Base-by-base conservation (phyloP, 1,284 basidiomycete species). In the Takashimella tepidaria region DNA sequence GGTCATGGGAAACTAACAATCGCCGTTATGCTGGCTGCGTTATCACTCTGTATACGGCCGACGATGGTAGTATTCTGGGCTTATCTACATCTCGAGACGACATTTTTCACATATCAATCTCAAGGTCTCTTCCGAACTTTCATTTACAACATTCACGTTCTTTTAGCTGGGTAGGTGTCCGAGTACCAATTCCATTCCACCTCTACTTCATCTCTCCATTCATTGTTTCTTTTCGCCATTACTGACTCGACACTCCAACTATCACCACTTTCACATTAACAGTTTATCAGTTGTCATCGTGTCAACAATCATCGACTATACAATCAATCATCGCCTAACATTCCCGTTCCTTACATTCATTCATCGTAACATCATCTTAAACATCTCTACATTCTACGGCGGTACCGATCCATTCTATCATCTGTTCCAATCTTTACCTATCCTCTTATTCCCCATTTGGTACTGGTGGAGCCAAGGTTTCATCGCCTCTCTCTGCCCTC, bases 351-450 rank as follows among this genome's bases (percentile, higher is more conserved):
- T 81, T 1, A 88, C 86, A 0, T 82, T 93, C 60, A 88, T 92
- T 0, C 82, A 90, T 1, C 74, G 88, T 45, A 91, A 90, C 68
- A 89, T 98, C 68, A 67, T 96, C 24, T 76, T 79, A 41, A 85
- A 86, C 45, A 95, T 98, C 19, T 93, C 96, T 0, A 76, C 86
- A n/a, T 98, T 97, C 71, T 99, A 98, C 69, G 96, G 96, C n/a
- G 76, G 80, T 2, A 89, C 84, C 57, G 77, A 87, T 0, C 88
- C 85, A 83, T 87, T 95, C 67, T 98, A 89, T 73, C 98, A 98
- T 68, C 57, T 97, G 31, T 81, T 82, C 0, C 92, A 97, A 76
- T 92, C 82, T 0, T 65, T 98, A 1, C 93, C 95, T 0, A 82
- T 96, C 51, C 77, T 95, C 19, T 84, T 85, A 59, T 83, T 83